Conservation (phyloP, 2,329 filamentous ascomycete species). For the Monilinia vaccinii-corymbosi region DNA sequence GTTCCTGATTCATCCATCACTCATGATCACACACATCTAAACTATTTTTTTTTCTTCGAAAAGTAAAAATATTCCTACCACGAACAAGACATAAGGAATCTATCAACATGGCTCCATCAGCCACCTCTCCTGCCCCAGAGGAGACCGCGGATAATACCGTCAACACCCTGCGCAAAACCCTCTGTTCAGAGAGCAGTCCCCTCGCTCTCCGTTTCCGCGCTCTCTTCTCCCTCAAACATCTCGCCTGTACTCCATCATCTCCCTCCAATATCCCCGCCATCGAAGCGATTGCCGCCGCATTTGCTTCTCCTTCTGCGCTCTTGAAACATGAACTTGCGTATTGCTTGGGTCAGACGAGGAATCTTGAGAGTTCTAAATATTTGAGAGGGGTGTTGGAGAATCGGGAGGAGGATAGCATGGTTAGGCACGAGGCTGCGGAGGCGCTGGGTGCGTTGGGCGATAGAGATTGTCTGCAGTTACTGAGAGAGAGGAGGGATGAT, state of each 20-base stretch:
- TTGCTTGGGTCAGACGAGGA: conserved; percentile 85
- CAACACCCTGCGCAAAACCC: conserved; percentile 55
- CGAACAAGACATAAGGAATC: background rate
- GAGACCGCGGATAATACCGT: conserved; percentile 31
- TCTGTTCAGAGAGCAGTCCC: conserved; percentile 71
- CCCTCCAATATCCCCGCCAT: conserved; percentile 50
- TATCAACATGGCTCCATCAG: conserved; percentile 28
- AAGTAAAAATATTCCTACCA: background rate
- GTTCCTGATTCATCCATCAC: background rate
- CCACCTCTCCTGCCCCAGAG: conserved; percentile 21
- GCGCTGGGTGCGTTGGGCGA: conserved; percentile 83
- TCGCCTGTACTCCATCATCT: conserved; percentile 59
- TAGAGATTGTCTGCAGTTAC: conserved; percentile 59
- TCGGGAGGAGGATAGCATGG: conserved; percentile 83
- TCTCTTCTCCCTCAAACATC: conserved; percentile 93
- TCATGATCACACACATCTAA: background rate
- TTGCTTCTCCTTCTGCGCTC: conserved; percentile 75
- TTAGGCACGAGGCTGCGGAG: conserved; percentile 91
- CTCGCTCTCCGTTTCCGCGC: conserved; percentile 89
- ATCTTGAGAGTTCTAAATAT: conserved; percentile 62
- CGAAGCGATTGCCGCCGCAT: conserved; percentile 79
- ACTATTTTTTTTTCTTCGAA: no score
- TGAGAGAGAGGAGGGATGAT: conserved; percentile 67
- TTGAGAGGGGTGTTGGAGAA: conserved; percentile 69
- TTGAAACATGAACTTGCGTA: conserved; percentile 97